A percentile compares a stretch with the other conserved stretches of the same genome.
phyloP scores from a whole-genome alignment of 495 filamentous ascomycete species.

The Immersiella caudata region DNA sequence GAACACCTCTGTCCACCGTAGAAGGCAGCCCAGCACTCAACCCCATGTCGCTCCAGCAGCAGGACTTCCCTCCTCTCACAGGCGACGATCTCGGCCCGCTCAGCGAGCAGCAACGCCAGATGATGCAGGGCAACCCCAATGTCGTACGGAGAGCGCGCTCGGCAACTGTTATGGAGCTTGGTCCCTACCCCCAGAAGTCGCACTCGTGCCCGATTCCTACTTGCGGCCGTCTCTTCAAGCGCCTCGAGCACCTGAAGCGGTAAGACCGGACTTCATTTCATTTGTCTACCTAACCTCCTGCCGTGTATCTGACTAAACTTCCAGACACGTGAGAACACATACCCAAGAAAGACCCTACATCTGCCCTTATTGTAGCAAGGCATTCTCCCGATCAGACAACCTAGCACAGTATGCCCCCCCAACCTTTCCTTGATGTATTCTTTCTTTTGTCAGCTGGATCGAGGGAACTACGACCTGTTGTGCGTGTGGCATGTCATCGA shows the following conservation, averaged over 20 bases:
- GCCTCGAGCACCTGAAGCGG: conserved; percentile 98
- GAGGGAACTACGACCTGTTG: conserved; percentile 33
- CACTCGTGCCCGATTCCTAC: conserved; percentile 99
- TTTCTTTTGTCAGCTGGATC: conserved; percentile 36
- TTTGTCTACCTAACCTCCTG: conserved; percentile 49
- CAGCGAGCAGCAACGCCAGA: conserved; percentile 62
- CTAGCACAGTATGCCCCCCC: conserved; percentile 82
- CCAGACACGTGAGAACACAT: conserved; percentile 97
- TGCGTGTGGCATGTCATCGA: conserved; percentile 40
- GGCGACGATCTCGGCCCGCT: conserved; percentile 64
- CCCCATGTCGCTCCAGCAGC: conserved; percentile 63
- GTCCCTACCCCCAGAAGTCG: conserved; percentile 94
- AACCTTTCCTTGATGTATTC: conserved; percentile 35
- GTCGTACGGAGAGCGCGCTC: conserved; percentile 89
- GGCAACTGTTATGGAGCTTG: conserved; percentile 94
- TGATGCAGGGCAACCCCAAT: conserved; percentile 65
- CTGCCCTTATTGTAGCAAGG: conserved; percentile 96
- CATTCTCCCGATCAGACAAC: conserved; percentile 97
- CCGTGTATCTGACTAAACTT: conserved; percentile 60
- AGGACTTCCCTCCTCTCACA: conserved; percentile 68
- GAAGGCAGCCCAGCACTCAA: conserved; percentile 77
- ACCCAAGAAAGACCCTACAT: conserved; percentile 98
- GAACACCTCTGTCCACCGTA: conserved; percentile 79
- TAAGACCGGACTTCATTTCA: conserved; percentile 60
- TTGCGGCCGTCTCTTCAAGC: conserved; percentile 96